These are phyloP conservation scores for Urochloa ruziziensis DNA, from an alignment of 176 grass and related monocot genomes.

Conservation along the genomic window DNA sequence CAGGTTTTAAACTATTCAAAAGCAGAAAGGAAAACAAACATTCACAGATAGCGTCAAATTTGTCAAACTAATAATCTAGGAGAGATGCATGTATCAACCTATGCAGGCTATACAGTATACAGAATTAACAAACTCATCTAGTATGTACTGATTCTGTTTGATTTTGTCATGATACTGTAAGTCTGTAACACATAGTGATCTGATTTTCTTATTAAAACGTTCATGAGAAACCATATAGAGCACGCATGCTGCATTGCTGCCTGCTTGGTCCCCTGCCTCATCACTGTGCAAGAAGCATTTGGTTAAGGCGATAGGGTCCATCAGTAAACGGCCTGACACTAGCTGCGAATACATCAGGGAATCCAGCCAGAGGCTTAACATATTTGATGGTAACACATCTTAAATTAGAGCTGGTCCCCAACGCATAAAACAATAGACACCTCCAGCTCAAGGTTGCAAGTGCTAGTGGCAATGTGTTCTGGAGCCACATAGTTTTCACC, in stretches of 20 bases:
- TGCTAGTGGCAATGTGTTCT: not conserved
- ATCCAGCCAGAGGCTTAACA: conserved; percentile 14
- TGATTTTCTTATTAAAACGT: not conserved
- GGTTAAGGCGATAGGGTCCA: not conserved
- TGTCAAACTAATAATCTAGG: not conserved
- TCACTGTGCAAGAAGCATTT: not conserved
- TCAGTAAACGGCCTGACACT: conserved; percentile 17
- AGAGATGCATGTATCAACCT: not conserved
- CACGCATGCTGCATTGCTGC: not conserved
- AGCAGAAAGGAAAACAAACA: not conserved
- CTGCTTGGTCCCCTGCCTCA: not conserved
- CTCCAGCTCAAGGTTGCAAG: not conserved
- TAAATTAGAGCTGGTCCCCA: not conserved
- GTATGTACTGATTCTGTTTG: too few relatives aligned
- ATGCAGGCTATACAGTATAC: too few relatives aligned
- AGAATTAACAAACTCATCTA: not conserved
- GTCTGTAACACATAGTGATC: not conserved
- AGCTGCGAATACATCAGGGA: not conserved
- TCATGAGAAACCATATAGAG: not conserved
- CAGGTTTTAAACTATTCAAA: not conserved
- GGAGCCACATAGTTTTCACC: not conserved
- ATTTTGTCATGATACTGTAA: not conserved
- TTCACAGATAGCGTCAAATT: not conserved
- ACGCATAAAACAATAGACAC: not conserved
- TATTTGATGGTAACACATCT: not conserved